Evolutionary conservation across 139 green algal species (phyloP), one percentile per base, ranked within the genome.

Genomic region (Nannochloris sp.): DNA sequence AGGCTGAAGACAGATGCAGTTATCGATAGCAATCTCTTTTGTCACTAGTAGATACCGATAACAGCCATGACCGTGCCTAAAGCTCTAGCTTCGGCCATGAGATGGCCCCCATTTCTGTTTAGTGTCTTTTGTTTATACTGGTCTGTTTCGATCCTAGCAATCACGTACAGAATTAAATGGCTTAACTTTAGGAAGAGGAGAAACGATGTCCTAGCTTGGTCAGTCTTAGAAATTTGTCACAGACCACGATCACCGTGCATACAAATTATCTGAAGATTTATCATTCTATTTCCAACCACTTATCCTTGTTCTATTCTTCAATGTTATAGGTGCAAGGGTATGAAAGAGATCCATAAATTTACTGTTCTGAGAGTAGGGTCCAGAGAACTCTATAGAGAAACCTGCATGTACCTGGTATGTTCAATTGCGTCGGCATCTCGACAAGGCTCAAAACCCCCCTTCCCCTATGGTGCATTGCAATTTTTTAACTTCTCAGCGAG

Each of bases 171-270:
- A 45, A 62, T 90, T 15, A 73, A 74, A 25, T 79, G 63, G 34
- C 71, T 80, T 59, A 77, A 81, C 34, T 47, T 87, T 4, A 64
- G 33, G 2, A 73, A 76, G 0, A 58, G 54, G 6, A 54, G 82
- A 3, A 84, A 85, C 54, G 80, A 90, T 61, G 72, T 81, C 9
- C 78, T 84, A 39, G 61, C 68, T 33, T 90, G 84, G 84, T 87
- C 35, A 45, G 74, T 13, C n/a, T n/a, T 1, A 2, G 32, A 5
- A 24, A 27, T 19, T 54, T 24, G 5, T 33, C 8, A 12, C 4
- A 6, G 6, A 5, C 6, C 5, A 48, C 29, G n/a, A n/a, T n/a
- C n/a, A n/a, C n/a, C n/a, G n/a, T n/a, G n/a, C n/a, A n/a, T n/a
- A n/a, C n/a, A n/a, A 19, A 13, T 55, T 64, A 60, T 8, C 19